These are phyloP conservation scores for Zygoascus meyerae DNA, from an alignment of 1,139 yeast genomes.

Conservation along the genomic window DNA sequence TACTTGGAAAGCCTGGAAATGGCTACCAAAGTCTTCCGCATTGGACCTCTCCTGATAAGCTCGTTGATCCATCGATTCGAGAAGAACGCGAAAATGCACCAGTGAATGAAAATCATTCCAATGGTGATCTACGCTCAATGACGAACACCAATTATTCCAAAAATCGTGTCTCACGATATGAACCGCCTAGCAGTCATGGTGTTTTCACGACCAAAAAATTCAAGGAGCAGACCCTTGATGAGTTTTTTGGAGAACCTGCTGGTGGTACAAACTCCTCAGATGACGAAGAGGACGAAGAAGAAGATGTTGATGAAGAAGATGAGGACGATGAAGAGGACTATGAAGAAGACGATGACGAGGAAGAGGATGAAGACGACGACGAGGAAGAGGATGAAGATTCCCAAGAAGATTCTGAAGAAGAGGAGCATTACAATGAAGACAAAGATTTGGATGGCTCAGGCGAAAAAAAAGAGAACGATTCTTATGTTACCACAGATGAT, in stretches of 20 bases:
- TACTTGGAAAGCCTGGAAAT: constrained; percentile 31
- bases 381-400: neutral
- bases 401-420: constrained; percentile 14
- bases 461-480: constrained; percentile 17
- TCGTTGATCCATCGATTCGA: constrained; percentile 28
- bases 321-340: constrained; percentile 23
- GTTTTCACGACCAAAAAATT: constrained; percentile 32
- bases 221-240: constrained; percentile 74
- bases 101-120: neutral
- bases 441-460: constrained; percentile 21
- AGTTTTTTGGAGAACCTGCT: constrained; percentile 54
- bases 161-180: neutral
- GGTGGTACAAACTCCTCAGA: constrained; percentile 17
- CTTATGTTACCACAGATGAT: constrained; percentile 9
- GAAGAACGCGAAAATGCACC: constrained; percentile 21
- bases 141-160: constrained; percentile 10
- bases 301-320: constrained; percentile 23
- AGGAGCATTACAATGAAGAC: constrained; percentile 22
- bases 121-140: constrained; percentile 1
- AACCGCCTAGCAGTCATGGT: constrained; percentile 9
- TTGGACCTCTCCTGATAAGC: constrained; percentile 28
- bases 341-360: constrained; percentile 19
- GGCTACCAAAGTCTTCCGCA: constrained; percentile 29
- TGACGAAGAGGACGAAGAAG: constrained; percentile 22
- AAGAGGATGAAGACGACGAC: constrained; percentile 13